These are phyloP conservation scores for Lactarius deliciosus DNA, from an alignment of 768 basidiomycete species.

Conservation along the genomic window DNA sequence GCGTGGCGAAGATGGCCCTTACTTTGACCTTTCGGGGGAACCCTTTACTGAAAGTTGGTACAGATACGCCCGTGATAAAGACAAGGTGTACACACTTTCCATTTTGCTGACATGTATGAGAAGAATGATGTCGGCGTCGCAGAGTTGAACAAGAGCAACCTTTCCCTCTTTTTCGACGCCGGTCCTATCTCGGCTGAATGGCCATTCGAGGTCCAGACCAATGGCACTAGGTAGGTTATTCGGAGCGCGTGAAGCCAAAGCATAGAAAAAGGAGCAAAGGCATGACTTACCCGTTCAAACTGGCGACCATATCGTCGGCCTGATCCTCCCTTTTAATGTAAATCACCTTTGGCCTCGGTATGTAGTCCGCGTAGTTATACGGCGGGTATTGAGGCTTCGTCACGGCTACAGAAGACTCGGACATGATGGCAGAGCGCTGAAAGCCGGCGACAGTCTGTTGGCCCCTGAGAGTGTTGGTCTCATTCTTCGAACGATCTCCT, in stretches of 20 bases:
- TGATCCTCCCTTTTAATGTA: conserved; percentile 44
- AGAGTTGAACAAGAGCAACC: conserved; percentile 49
- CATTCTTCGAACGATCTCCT: conserved; percentile 9
- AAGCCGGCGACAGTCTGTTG: not conserved
- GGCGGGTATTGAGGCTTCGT: conserved; percentile 29
- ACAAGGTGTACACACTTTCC: conserved; percentile 38
- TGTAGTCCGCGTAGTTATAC: conserved; percentile 43
- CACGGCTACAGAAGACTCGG: not conserved
- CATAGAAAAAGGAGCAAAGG: not conserved
- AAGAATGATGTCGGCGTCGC: conserved; percentile 44
- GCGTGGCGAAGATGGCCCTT: conserved; percentile 11
- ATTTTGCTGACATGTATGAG: conserved; percentile 50
- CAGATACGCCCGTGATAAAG: not conserved
- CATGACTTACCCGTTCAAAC: conserved; percentile 39
- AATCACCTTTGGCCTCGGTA: conserved; percentile 37
- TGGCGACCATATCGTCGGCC: conserved; percentile 42
- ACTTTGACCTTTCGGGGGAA: conserved; percentile 47
- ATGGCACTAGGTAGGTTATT: conserved; percentile 40
- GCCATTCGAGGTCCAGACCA: conserved; percentile 56
- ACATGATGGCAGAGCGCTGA: not conserved
- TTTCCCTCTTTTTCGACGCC: conserved; percentile 34
- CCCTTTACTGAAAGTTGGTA: conserved; percentile 33
- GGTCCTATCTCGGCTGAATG: conserved; percentile 37
- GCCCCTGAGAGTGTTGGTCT: conserved; percentile 7
- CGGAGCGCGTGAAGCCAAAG: not conserved